phyloP scores from a whole-genome alignment of 2,329 filamentous ascomycete genomes.

The Lachnellula hyalina region DNA sequence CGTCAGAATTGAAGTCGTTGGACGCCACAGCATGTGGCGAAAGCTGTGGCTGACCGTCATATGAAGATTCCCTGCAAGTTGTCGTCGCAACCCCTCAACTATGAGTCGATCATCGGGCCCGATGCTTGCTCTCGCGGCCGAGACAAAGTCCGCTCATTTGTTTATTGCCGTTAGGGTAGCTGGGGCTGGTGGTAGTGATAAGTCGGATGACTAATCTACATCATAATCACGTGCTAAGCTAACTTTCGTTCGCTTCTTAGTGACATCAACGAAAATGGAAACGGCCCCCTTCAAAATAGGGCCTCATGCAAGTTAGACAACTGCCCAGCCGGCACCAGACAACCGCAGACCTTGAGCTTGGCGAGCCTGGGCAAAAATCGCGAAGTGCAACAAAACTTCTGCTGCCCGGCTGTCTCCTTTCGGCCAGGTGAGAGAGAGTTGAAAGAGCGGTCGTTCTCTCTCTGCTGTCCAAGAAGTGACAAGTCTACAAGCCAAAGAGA shows the following conservation, averaged over 20 bases:
- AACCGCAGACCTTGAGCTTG: neutral
- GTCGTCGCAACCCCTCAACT: slow-evolving; percentile 18
- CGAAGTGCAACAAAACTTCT: slow-evolving; percentile 17
- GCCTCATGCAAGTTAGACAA: neutral
- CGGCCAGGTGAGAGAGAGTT: neutral
- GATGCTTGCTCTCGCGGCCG: neutral
- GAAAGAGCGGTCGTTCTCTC: neutral
- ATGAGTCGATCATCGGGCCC: slow-evolving; percentile 2
- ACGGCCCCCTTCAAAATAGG: neutral
- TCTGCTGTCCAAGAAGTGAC: neutral
- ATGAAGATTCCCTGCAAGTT: slow-evolving; percentile 9
- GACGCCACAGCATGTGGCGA: slow-evolving; percentile 9
- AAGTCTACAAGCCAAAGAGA: neutral
- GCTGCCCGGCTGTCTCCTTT: neutral
- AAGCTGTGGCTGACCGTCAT: slow-evolving; percentile 10
- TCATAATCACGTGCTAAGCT: neutral
- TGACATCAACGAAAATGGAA: neutral
- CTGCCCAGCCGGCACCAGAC: neutral
- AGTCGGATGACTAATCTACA: too few relatives aligned
- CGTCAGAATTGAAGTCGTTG: neutral
- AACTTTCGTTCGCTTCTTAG: neutral
- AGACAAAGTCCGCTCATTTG: neutral
- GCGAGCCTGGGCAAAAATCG: slow-evolving; percentile 12
- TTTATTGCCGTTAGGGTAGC: too few relatives aligned
- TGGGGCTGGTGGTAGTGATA: too few relatives aligned